Evolutionary conservation across 1,284 basidiomycete genomes (phyloP), one percentile per base, ranked within the genome.

Genomic region (Phylloboletellus chloephorus): DNA sequence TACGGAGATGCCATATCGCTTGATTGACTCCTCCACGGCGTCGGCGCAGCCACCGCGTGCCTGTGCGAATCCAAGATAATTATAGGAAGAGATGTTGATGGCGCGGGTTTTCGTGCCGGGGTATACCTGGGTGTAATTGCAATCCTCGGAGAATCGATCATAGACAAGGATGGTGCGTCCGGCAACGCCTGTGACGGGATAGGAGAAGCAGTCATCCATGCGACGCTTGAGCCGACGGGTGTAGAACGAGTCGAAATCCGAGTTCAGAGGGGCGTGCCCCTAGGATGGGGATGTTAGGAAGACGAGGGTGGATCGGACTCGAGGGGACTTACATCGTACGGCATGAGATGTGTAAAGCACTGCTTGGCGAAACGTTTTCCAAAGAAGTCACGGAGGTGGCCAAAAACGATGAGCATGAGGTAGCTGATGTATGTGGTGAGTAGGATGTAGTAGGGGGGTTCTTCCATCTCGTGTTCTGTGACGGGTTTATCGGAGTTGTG

Each of bases 231-330:
- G 78, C 7, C 94, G 84, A 45, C 95, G 88, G 43, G 93, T 97
- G 73, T 98, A 98, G 72, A 98, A 99, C 21, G 94, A 98, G 67
- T 98, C 96, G 56, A 98, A 98, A 65, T 98, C 95, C 23, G 93
- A 96, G 67, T 94, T 96, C 49, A 98, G 75, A 10, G 96, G 88
- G 2, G 95, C 96, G 60, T 97, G 96, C 47, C 93, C 93, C 88
- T 93, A 60, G 13, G 4, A 17, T 5, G 19, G 31, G 37, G 26
- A 26, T 13, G 44, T 54, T 13, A 46, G 44, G 22, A 33, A 46
- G 39, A 42, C 3, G 30, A 8, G 10, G 28, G 29, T 35, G 7
- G 11, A 11, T 7, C 3, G 4, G 9, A 33, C 41, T 10, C 9
- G 40, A 26, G 40, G 34, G 37, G 1, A 74, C 88, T 67, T 60